Conservation (phyloP, 2,329 filamentous ascomycete genomes). For the Penicillium freii region DNA sequence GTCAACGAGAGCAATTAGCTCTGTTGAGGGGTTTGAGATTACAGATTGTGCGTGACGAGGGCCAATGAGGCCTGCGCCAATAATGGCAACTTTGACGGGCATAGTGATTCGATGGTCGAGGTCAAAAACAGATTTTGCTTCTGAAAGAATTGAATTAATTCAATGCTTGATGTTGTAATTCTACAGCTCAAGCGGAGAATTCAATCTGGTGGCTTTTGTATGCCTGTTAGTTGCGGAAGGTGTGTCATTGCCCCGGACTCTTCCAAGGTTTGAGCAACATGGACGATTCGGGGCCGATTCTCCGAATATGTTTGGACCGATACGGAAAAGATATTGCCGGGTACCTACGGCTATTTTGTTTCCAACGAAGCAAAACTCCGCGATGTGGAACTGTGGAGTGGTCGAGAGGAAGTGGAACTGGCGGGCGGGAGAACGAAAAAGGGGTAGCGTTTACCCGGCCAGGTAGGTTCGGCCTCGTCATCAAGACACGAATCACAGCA, state of each 20-base stretch:
- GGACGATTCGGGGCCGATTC: not conserved
- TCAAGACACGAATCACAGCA: slow-evolving; percentile 1
- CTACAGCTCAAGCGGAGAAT: not conserved
- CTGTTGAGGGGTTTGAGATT: slow-evolving; percentile 37
- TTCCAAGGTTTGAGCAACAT: not conserved
- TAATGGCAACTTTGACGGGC: slow-evolving; percentile 43
- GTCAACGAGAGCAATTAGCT: slow-evolving; percentile 49
- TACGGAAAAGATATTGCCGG: slow-evolving; percentile 4
- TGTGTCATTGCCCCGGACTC: not conserved
- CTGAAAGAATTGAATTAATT: not conserved
- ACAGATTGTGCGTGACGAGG: slow-evolving; percentile 52
- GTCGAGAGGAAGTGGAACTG: slow-evolving; percentile 4
- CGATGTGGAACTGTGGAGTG: not conserved
- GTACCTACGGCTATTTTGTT: not conserved
- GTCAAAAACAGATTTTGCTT: not conserved
- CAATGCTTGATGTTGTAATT: not conserved
- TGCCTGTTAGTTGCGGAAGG: not conserved
- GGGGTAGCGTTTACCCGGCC: slow-evolving; percentile 14
- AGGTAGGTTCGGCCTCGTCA: slow-evolving; percentile 2
- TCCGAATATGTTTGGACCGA: not conserved
- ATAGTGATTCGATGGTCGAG: not conserved
- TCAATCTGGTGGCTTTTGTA: not conserved
- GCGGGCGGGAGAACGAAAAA: slow-evolving; percentile 14
- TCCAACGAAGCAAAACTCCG: not conserved
- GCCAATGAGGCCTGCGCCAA: slow-evolving; percentile 52